Evolutionary conservation across 2,329 filamentous ascomycete genomes (phyloP).

Genomic region (Fusarium tjaetaba): DNA sequence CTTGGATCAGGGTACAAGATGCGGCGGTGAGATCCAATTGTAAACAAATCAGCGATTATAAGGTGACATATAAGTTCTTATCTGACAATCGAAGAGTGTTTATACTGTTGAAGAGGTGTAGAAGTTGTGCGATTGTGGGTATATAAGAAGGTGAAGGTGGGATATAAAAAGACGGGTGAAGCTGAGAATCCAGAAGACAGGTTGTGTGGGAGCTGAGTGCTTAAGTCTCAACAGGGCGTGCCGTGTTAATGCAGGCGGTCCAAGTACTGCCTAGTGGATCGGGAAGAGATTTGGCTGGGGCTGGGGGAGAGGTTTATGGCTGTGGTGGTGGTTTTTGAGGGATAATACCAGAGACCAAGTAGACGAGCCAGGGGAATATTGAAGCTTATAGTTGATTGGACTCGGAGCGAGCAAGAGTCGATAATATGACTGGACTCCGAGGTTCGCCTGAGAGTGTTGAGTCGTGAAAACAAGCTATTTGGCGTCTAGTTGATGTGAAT

Average conservation of each 20-base stretch:
- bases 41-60: background rate
- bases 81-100: background rate
- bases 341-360: constrained; percentile 10
- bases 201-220: constrained; percentile 25
- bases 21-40: constrained; percentile 3
- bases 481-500: constrained; percentile 22
- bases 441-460: constrained; percentile 11
- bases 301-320: constrained; percentile 17
- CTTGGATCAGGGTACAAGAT: constrained; percentile 24
- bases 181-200: constrained; percentile 8
- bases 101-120: background rate
- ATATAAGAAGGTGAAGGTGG: constrained; percentile 7
- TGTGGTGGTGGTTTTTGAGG: constrained; percentile 6
- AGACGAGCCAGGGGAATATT: constrained; percentile 10
- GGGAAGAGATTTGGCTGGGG: constrained; percentile 27
- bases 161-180: constrained; percentile 17
- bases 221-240: constrained; percentile 26
- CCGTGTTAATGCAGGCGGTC: constrained; percentile 30
- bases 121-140: background rate
- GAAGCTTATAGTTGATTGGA: constrained; percentile 1
- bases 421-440: constrained; percentile 6
- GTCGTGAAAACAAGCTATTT: constrained; percentile 11
- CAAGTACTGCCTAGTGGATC: constrained; percentile 36
- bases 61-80: background rate
- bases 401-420: background rate